A percentile compares a stretch with the other conserved stretches of the same genome.
phyloP scores from a whole-genome alignment of 495 filamentous ascomycete genomes.

The Bombardia bombarda region DNA sequence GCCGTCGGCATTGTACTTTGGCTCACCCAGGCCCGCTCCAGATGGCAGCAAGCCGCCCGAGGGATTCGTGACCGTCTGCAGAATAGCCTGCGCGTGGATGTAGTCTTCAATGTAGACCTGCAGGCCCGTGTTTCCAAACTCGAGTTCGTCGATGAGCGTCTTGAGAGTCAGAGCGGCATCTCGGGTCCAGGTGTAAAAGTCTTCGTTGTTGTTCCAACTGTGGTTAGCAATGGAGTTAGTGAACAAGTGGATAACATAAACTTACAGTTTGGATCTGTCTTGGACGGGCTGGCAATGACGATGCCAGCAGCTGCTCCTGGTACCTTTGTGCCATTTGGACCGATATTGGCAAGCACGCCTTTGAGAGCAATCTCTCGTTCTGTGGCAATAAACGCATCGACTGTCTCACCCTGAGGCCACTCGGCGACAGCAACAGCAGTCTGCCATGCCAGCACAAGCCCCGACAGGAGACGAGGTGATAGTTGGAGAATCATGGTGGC shows the following conservation, averaged over 20 bases:
- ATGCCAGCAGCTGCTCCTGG: constrained; percentile 39
- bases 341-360: constrained; percentile 51
- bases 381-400: constrained; percentile 44
- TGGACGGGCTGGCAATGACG: constrained; percentile 54
- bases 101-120: constrained; percentile 47
- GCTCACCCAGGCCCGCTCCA: constrained; percentile 42
- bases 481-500: neutral
- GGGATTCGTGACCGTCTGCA: constrained; percentile 51
- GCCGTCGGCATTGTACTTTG: constrained; percentile 37
- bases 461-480: neutral
- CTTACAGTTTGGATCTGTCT: constrained; percentile 45
- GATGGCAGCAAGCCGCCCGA: constrained; percentile 40
- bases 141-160: constrained; percentile 49
- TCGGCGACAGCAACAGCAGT: neutral
- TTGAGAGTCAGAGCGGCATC: constrained; percentile 57
- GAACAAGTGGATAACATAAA: too few relatives aligned
- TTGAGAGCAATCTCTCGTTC: constrained; percentile 42
- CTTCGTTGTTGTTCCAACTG: too few relatives aligned
- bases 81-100: constrained; percentile 45
- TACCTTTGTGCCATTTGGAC: constrained; percentile 39
- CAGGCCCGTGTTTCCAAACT: constrained; percentile 38
- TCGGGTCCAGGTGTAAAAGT: constrained; percentile 59
- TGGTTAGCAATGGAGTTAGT: too few relatives aligned
- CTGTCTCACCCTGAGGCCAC: constrained; percentile 13
- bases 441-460: neutral